A percentile compares a stretch with the other conserved stretches of the same genome.
Evolutionary conservation across 164 flowering plant species (phyloP).

Genomic region (Berberis thunbergii): DNA sequence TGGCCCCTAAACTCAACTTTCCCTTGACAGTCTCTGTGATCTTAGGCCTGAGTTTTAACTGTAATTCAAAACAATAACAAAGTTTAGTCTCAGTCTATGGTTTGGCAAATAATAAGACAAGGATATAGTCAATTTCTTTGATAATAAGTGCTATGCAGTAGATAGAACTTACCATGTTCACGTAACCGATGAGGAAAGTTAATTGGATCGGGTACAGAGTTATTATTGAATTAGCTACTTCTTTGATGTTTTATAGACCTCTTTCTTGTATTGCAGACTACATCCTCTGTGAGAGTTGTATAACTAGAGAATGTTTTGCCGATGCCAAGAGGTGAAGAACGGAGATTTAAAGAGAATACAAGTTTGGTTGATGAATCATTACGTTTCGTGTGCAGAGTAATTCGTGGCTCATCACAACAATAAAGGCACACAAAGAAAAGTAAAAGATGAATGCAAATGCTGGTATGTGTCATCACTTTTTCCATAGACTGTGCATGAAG

Average conservation of each 20-base stretch:
- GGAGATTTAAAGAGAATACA: constrained; percentile 1
- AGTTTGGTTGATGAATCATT: constrained; percentile 3
- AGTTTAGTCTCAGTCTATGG: no score
- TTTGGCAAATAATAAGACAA: background rate
- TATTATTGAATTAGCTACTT: background rate
- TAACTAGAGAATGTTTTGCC: no score
- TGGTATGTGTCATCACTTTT: no score
- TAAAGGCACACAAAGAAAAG: no score
- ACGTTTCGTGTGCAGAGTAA: constrained; percentile 7
- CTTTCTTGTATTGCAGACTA: background rate
- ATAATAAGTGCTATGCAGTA: background rate
- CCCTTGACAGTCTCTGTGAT: constrained; percentile 3
- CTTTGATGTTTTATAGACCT: background rate
- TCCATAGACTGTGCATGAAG: no score
- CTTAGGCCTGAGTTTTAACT: constrained; percentile 2
- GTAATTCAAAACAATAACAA: background rate
- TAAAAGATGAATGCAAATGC: no score
- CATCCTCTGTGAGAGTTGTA: background rate
- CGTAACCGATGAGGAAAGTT: background rate
- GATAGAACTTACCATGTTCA: constrained; percentile 3
- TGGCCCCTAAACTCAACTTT: no score
- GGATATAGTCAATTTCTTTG: background rate
- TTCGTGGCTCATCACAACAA: background rate
- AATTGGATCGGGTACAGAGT: constrained; percentile 2
- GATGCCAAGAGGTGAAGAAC: background rate